phyloP scores from a whole-genome alignment of 169 alveolate species.

The Cryptosporidium viatorum region DNA sequence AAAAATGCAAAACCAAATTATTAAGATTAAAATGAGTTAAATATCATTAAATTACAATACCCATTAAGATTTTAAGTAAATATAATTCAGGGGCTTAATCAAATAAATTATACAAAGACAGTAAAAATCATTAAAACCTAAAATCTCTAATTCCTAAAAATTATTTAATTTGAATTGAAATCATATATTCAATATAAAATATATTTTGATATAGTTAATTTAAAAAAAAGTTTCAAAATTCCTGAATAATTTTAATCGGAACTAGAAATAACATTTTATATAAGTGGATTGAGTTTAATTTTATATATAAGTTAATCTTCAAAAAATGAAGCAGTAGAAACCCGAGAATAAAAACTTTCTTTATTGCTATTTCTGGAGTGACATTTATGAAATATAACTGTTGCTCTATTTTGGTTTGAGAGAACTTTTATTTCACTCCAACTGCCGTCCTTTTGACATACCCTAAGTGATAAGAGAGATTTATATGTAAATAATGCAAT shows the following conservation, averaged over 20 bases:
- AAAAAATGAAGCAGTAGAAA: constrained; percentile 19
- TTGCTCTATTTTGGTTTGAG: constrained; percentile 43
- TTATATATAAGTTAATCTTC: constrained; percentile 4
- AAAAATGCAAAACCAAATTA: constrained; percentile 49
- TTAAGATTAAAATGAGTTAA: constrained; percentile 29
- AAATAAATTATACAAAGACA: neutral
- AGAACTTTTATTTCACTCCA: constrained; percentile 61
- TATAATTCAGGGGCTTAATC: neutral
- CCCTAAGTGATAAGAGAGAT: constrained; percentile 17
- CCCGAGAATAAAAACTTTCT: constrained; percentile 25
- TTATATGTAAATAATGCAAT: constrained; percentile 27
- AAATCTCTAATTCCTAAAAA: constrained; percentile 19
- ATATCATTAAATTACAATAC: too few species aligned
- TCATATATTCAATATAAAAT: too few species aligned
- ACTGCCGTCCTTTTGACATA: constrained; percentile 53
- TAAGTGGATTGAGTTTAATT: neutral
- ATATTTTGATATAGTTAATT: neutral
- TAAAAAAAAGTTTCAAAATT: neutral
- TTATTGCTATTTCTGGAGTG: constrained; percentile 29
- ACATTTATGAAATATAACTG: constrained; percentile 48
- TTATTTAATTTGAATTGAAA: neutral
- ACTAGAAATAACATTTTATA: neutral
- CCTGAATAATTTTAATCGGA: neutral
- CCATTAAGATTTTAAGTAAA: neutral
- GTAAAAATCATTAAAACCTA: constrained; percentile 21